Evolutionary conservation across 768 basidiomycete species (phyloP).

Genomic region (Auricularia sp.): DNA sequence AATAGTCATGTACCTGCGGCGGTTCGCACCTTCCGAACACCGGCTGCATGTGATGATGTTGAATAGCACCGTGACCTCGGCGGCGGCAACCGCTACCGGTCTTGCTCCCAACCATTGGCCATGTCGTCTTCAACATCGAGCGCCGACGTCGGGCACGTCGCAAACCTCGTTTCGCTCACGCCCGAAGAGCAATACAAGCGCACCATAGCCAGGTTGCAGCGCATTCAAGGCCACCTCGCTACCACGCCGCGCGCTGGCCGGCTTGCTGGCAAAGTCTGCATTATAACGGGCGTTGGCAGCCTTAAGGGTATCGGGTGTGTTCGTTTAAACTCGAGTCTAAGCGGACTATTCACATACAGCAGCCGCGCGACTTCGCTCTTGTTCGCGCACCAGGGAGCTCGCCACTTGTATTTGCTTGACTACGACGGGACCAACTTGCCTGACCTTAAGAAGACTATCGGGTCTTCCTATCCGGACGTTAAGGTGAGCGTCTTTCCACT

Average conservation of each 20-base stretch:
- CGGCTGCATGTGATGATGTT: too few species aligned
- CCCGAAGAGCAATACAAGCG: slow-evolving; percentile 42
- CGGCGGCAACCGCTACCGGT: too few species aligned
- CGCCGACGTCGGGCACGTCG: not conserved
- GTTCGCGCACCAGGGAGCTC: slow-evolving; percentile 72
- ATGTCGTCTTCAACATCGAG: not conserved
- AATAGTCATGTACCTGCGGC: too few species aligned
- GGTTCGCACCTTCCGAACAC: too few species aligned
- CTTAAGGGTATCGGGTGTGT: slow-evolving; percentile 80
- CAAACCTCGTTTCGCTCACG: slow-evolving; percentile 4
- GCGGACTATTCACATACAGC: not conserved
- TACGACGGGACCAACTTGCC: slow-evolving; percentile 58
- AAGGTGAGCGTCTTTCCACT: slow-evolving; percentile 31
- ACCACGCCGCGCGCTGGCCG: slow-evolving; percentile 40
- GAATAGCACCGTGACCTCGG: too few species aligned
- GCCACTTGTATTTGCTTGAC: slow-evolving; percentile 69
- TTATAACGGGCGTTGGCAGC: slow-evolving; percentile 83
- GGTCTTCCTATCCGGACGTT: slow-evolving; percentile 60
- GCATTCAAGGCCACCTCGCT: slow-evolving; percentile 58
- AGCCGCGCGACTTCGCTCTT: slow-evolving; percentile 64
- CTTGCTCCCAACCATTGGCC: not conserved
- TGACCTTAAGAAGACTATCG: slow-evolving; percentile 58
- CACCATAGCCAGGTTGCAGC: slow-evolving; percentile 55
- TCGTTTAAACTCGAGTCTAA: not conserved
- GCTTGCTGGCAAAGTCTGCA: slow-evolving; percentile 69